Evolutionary conservation across 768 basidiomycete genomes (phyloP), one percentile per base, ranked within the genome.

Genomic region (Lentinula detonsa): DNA sequence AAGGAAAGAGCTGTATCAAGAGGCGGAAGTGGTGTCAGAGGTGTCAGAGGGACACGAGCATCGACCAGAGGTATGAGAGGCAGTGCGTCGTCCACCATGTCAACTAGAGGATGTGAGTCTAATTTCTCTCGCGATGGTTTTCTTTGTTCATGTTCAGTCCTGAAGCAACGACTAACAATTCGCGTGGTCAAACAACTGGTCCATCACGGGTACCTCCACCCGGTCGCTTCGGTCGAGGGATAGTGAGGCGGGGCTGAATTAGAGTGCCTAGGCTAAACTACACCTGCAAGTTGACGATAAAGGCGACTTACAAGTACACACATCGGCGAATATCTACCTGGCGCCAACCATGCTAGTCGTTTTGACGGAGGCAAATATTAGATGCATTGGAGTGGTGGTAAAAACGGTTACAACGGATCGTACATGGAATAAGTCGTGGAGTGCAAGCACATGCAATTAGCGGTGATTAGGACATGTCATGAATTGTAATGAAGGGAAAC

Each of bases 41-140:
- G 90, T 7, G 85, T 90, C 34, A 81, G 88, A 58, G 90, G 88
- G 3, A 93, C 85, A 5, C 79, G 85, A 48, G 87, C 84, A 1
- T 88, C 84, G 11, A 76, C 80, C 76, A 81, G 84, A 61, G 83
- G 78, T 40, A 70, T 74, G 63, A 75, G 79, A 65, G 77, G 75
- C n/a, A 35, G 15, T n/a, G 34, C 45, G 3, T 10, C 61, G 13
- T 55, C 54, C 3, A 54, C 62, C 4, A 42, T 57, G 13, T 55
- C 54, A 0, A 59, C 62, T 4, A 42, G 62, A 54, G 57, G 57
- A 21, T 35, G 55, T 51, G 46, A 21, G 61, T 56, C 21, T 3
- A 2, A 21, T 18, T 48, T 11, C 28, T 59, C 10, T 10, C 1
- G 1, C 28, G 42, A 11, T n/a, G 7, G 15, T 48, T 16, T 4